Evolutionary conservation across 495 filamentous ascomycete genomes (phyloP), one percentile per base, ranked within the genome.

Genomic region (Bryoglossum gracile): DNA sequence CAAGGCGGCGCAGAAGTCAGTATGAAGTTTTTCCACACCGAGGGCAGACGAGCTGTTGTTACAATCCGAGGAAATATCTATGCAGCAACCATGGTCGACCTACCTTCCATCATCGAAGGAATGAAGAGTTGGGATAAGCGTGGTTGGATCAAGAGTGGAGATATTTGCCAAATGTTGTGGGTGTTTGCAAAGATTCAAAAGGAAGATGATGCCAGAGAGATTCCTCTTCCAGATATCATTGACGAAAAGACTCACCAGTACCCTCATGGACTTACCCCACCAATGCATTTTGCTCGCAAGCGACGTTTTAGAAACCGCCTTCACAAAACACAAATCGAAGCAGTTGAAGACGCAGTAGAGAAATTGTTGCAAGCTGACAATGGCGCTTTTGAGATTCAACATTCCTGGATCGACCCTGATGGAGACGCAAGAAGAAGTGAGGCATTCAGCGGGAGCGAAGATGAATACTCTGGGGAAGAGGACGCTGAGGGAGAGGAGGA

Each of bases 51-150:
- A 8, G 82, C 83, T 1, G 67, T 86, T 38, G 62, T 96, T 1
- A 80, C 68, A 10, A 73, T 99, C 19, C 71, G 80, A 13, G 81
- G 81, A 1, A 67, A 78, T 38, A 68, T 76, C 22, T 99, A 90
- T 58, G 88, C 90, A 0, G 89, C 87, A 17, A 69, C 80, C 4
- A 66, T 97, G 42, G 83, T 96, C 4, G 91, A 97, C 51, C 70
- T 99, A 9, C 92, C 92, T 0, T 91, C 83, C 54, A 84, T 99
- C 48, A 80, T 94, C 1, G 92, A 99, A 65, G 84, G 82, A 8
- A 94, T 94, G 82, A 99, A 99, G 68, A 90, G 83, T 43, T 95
- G 92, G 84, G 92, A 97, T 58, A 83, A 82, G 61, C 87, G 83
- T 50, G 77, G 82, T 18, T 92, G 89, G 78, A 89, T 89, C 70